phyloP scores from a whole-genome alignment of 306 rosid species.

The Medicago arabica region DNA sequence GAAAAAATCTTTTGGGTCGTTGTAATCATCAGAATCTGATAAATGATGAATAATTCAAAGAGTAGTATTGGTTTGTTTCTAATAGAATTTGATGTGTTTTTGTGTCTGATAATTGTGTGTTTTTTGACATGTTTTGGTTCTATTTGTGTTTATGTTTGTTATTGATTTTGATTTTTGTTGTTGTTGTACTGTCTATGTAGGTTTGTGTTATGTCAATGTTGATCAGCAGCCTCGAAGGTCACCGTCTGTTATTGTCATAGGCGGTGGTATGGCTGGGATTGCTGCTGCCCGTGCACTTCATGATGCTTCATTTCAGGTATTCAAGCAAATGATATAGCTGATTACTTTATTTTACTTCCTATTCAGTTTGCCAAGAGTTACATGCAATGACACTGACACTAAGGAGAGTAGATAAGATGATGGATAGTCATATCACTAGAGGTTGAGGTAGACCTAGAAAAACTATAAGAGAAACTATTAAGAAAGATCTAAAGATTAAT shows the following conservation, averaged over 20 bases:
- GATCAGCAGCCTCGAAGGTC: slow-evolving; percentile 58
- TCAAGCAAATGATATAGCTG: neutral
- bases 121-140: neutral
- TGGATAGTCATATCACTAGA: too few relatives aligned
- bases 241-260: slow-evolving; percentile 93
- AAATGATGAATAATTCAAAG: neutral
- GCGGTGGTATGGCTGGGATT: slow-evolving; percentile 93
- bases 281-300: slow-evolving; percentile 95
- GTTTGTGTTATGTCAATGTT: slow-evolving; percentile 54
- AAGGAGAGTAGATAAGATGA: too few relatives aligned
- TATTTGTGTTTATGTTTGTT: neutral
- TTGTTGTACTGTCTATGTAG: slow-evolving; percentile 44
- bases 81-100: slow-evolving; percentile 11
- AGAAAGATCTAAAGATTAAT: too few relatives aligned
- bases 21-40: neutral
- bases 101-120: slow-evolving; percentile 4
- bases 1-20: neutral
- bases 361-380: slow-evolving; percentile 8
- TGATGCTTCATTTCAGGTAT: slow-evolving; percentile 92
- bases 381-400: neutral
- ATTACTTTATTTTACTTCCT: neutral
- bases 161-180: slow-evolving; percentile 27
- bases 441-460: too few relatives aligned
- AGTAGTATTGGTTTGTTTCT: neutral
- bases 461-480: too few relatives aligned